These are phyloP conservation scores for Forsythia viridissima DNA, from an alignment of 257 asterid species.

Conservation along the genomic window DNA sequence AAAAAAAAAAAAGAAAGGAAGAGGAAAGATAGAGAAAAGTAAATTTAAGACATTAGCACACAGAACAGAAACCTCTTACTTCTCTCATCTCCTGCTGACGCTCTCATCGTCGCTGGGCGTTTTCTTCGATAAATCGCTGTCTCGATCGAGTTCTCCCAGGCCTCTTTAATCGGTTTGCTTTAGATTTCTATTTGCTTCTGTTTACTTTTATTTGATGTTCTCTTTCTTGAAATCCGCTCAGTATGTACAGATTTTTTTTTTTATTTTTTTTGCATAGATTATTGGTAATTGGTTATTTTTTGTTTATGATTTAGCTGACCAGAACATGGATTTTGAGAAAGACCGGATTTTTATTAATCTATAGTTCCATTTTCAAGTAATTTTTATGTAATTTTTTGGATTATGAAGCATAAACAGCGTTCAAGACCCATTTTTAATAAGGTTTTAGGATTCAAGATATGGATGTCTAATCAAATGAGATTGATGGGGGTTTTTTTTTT, in stretches of 20 bases:
- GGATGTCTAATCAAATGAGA: neutral
- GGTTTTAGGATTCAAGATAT: neutral
- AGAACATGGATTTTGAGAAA: conserved; percentile 5
- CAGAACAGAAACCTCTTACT: neutral
- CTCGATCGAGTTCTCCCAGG: conserved; percentile 33
- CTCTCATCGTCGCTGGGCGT: conserved; percentile 21
- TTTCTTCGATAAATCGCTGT: neutral
- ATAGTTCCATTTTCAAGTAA: conserved; percentile 17
- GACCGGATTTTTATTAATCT: conserved; percentile 19
- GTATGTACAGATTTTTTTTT: conserved; percentile 12
- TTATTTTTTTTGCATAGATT: neutral
- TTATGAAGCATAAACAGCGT: conserved; percentile 10
- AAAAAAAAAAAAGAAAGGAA: too few relatives aligned
- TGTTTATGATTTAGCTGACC: neutral
- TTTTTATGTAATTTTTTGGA: conserved; percentile 1
- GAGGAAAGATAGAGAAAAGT: neutral
- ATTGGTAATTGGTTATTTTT: conserved; percentile 2
- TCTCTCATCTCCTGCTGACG: conserved; percentile 18
- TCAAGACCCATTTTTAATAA: neutral
- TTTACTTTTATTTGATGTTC: neutral
- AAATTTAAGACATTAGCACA: neutral
- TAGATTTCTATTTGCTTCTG: neutral
- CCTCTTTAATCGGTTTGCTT: conserved; percentile 15
- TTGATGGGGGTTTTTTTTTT: neutral
- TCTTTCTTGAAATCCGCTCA: neutral